Evolutionary conservation across 345 rosid genomes (phyloP).

Genomic region (Reutealis trisperma): DNA sequence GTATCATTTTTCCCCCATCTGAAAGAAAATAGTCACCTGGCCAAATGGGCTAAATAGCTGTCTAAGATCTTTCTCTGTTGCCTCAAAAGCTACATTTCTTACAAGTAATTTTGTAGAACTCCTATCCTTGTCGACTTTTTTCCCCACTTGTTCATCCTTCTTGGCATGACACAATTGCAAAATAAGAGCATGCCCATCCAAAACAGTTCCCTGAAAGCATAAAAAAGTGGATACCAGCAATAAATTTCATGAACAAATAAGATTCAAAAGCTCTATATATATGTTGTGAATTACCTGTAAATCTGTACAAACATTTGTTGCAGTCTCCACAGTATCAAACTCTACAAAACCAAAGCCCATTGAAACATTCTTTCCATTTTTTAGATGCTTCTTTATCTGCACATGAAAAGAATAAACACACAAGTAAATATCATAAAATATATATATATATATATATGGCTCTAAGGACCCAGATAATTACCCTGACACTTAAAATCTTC

Average conservation of each 20-base stretch:
- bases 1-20: neutral
- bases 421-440: constrained; percentile 21
- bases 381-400: constrained; percentile 83
- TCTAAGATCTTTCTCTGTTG: constrained; percentile 84
- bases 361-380: constrained; percentile 79
- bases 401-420: constrained; percentile 10
- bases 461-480: constrained; percentile 31
- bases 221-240: constrained; percentile 1
- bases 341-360: constrained; percentile 92
- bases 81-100: constrained; percentile 92
- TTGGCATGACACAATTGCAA: constrained; percentile 78
- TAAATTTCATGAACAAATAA: neutral
- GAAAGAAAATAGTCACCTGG: constrained; percentile 53
- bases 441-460: neutral
- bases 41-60: constrained; percentile 94
- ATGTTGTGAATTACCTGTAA: constrained; percentile 57
- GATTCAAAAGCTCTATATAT: neutral
- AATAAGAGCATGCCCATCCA: constrained; percentile 93
- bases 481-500: constrained; percentile 76
- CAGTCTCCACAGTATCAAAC: constrained; percentile 81
- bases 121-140: constrained; percentile 58
- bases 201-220: constrained; percentile 64
- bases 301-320: constrained; percentile 61
- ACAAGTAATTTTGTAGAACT: constrained; percentile 79
- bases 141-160: constrained; percentile 56